These are phyloP conservation scores for Malus fusca DNA, from an alignment of 306 rosid genomes.

Conservation along the genomic window DNA sequence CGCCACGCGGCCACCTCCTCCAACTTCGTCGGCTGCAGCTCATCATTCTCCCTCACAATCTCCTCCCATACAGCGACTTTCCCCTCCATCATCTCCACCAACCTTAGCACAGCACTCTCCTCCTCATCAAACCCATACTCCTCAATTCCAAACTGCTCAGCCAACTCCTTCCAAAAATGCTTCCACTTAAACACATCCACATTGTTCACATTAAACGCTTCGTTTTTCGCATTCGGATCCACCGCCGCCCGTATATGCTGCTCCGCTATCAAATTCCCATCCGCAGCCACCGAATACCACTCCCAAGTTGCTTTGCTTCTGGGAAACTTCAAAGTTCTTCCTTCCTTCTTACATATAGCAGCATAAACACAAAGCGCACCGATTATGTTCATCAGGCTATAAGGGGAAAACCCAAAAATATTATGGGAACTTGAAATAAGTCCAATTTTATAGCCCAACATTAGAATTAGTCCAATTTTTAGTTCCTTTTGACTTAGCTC, in stretches of 20 bases:
- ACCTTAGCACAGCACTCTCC: neutral
- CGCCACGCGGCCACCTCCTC: conserved; percentile 52
- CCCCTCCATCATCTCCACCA: conserved; percentile 44
- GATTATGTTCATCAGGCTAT: conserved; percentile 45
- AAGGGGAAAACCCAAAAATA: conserved; percentile 64
- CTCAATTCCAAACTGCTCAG: conserved; percentile 53
- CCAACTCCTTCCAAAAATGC: neutral
- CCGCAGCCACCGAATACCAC: conserved; percentile 31
- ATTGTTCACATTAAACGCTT: no score
- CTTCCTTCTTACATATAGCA: conserved; percentile 58
- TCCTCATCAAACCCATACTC: conserved; percentile 49
- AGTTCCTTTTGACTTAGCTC: no score
- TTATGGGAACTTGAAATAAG: no score
- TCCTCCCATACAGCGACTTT: conserved; percentile 50
- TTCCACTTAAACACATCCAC: no score
- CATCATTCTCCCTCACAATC: conserved; percentile 48
- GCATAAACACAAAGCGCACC: conserved; percentile 44
- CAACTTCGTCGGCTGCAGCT: conserved; percentile 29
- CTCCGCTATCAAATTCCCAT: conserved; percentile 69
- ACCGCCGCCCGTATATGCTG: conserved; percentile 3
- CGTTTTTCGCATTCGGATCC: no score
- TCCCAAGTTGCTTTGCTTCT: conserved; percentile 43
- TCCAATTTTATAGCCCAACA: no score
- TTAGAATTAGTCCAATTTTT: no score
- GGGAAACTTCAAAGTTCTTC: conserved; percentile 45